Percentiles rank a stretch among this genome's conserved stretches.
Evolutionary conservation across 2,329 filamentous ascomycete species (phyloP).

Genomic region (Claviceps fusiformis): DNA sequence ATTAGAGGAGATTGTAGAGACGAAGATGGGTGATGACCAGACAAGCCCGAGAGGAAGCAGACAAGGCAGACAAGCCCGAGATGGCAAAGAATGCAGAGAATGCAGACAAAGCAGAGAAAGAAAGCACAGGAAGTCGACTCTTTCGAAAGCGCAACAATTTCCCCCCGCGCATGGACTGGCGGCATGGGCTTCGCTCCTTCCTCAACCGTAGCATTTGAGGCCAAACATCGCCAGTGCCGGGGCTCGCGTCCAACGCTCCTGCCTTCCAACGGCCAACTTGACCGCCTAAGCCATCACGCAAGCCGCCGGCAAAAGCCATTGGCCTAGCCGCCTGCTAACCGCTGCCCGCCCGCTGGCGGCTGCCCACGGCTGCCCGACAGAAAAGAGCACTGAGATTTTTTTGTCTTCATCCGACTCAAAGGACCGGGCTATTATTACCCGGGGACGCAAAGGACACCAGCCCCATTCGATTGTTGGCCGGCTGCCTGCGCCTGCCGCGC

Average conservation of each 20-base stretch:
- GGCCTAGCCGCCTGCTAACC: not conserved
- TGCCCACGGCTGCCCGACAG: not conserved
- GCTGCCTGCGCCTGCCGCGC: not conserved
- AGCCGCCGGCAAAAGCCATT: not conserved
- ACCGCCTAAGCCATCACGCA: not conserved
- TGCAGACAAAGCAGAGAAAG: no score
- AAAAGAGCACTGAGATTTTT: no score
- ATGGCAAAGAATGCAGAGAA: no score
- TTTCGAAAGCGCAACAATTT: not conserved
- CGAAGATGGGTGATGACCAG: not conserved
- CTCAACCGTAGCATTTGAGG: not conserved
- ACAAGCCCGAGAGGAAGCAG: not conserved
- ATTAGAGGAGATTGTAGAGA: not conserved
- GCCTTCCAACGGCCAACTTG: not conserved
- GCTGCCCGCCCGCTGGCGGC: not conserved
- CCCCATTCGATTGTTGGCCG: not conserved
- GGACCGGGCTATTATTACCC: not conserved
- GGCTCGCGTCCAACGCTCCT: not conserved
- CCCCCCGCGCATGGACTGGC: not conserved
- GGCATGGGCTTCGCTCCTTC: not conserved
- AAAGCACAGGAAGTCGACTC: no score
- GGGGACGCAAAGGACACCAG: not conserved
- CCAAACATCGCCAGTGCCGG: not conserved
- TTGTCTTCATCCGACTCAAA: not conserved
- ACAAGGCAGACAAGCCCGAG: not conserved